phyloP scores from a whole-genome alignment of 1,284 basidiomycete genomes.

The Apiotrichum siamense region DNA sequence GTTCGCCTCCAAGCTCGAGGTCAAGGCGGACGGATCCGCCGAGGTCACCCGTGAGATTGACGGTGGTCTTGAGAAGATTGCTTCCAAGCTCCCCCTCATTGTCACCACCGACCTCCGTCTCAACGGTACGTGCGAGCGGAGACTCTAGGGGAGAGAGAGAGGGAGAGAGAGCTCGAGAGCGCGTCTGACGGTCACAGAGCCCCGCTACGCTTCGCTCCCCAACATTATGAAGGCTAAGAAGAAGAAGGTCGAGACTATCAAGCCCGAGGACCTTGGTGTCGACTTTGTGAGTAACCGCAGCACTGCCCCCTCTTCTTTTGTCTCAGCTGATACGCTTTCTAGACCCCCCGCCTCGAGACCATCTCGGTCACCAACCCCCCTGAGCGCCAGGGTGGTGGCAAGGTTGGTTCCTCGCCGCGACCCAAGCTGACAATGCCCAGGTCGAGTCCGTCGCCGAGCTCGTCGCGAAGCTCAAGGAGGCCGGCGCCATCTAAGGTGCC shows the following conservation, averaged over 20 bases:
- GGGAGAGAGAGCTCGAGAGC: background rate
- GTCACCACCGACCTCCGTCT: constrained; percentile 79
- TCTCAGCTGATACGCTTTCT: constrained; percentile 6
- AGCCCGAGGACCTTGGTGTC: constrained; percentile 68
- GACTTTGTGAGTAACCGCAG: constrained; percentile 38
- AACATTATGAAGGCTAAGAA: constrained; percentile 99
- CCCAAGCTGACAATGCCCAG: background rate
- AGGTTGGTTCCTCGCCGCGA: constrained; percentile 54
- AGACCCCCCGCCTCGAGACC: constrained; percentile 71
- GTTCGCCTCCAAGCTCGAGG: constrained; percentile 83
- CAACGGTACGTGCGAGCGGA: constrained; percentile 53
- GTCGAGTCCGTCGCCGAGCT: constrained; percentile 84
- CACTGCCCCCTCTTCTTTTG: background rate
- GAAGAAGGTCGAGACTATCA: constrained; percentile 86
- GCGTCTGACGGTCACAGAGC: constrained; percentile 59
- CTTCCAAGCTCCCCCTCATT: constrained; percentile 73
- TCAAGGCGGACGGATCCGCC: constrained; percentile 65
- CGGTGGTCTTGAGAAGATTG: constrained; percentile 81
- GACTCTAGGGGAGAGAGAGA: background rate
- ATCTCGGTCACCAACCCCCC: constrained; percentile 88
- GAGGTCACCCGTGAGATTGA: constrained; percentile 87
- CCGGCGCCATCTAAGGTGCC: constrained; percentile 67
- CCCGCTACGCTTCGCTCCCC: constrained; percentile 86
- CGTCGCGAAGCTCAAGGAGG: constrained; percentile 82
- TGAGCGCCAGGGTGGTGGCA: constrained; percentile 83